These are phyloP conservation scores for Salvia sclarea DNA, from an alignment of 305 asterid species.

Conservation along the genomic window DNA sequence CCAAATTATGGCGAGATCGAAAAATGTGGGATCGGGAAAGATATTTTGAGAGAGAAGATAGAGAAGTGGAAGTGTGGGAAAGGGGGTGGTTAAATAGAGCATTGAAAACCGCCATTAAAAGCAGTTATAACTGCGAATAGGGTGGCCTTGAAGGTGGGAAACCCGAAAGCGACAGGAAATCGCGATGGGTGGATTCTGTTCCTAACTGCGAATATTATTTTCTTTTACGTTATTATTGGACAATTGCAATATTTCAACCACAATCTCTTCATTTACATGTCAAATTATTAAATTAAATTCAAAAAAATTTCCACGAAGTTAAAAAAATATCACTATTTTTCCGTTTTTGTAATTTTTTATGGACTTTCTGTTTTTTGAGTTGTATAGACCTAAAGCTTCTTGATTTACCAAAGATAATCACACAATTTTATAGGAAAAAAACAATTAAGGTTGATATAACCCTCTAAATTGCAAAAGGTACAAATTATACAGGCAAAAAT, in stretches of 20 bases:
- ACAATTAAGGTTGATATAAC: too few species aligned
- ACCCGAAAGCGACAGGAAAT: conserved; percentile 23
- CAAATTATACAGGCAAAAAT: too few species aligned
- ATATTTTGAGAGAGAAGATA: background rate
- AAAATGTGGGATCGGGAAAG: background rate
- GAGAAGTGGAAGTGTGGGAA: background rate
- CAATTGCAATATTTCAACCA: background rate
- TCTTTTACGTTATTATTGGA: background rate
- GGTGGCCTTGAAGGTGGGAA: conserved; percentile 26
- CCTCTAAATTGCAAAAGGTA: too few species aligned
- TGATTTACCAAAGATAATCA: too few species aligned
- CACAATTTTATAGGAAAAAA: too few species aligned
- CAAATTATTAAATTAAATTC: too few species aligned
- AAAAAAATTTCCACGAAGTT: too few species aligned
- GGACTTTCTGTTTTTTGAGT: too few species aligned
- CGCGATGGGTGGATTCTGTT: background rate
- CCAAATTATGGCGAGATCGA: conserved; percentile 26
- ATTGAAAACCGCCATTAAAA: background rate
- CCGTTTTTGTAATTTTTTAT: too few species aligned
- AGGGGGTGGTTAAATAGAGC: conserved; percentile 9
- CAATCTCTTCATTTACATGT: background rate
- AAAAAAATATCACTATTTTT: too few species aligned
- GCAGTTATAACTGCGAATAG: conserved; percentile 27
- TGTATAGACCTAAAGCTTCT: too few species aligned
- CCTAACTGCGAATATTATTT: background rate